Conservation (phyloP, 1,284 basidiomycete species). For the Schizophyllum commune region DNA sequence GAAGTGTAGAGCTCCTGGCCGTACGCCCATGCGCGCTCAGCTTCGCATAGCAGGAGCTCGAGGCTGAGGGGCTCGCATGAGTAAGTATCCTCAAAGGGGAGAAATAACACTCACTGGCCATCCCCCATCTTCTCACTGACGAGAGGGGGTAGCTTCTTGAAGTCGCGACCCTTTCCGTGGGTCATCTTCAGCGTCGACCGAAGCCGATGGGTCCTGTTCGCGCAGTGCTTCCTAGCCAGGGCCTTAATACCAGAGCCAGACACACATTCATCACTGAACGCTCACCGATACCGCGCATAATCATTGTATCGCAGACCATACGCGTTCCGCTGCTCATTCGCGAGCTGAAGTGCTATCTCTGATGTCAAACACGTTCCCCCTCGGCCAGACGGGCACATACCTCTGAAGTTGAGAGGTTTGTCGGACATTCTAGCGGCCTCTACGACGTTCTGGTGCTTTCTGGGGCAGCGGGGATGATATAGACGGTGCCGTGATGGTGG, state of each 20-base stretch:
- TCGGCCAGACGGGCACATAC: slow-evolving; percentile 15
- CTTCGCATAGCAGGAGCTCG: slow-evolving; percentile 79
- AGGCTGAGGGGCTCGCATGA: slow-evolving; percentile 40
- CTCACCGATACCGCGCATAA: slow-evolving; percentile 73
- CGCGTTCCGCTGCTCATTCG: slow-evolving; percentile 84
- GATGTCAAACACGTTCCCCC: slow-evolving; percentile 1
- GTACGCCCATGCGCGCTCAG: slow-evolving; percentile 89
- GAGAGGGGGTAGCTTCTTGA: slow-evolving; percentile 72
- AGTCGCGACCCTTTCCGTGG: slow-evolving; percentile 84
- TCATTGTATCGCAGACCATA: slow-evolving; percentile 91
- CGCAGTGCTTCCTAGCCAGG: slow-evolving; percentile 72
- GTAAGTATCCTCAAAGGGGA: neutral
- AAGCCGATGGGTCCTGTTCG: slow-evolving; percentile 83
- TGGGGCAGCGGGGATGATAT: neutral
- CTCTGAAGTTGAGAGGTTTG: slow-evolving; percentile 26
- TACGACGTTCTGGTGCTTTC: slow-evolving; percentile 10
- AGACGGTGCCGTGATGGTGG: neutral
- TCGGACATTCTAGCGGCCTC: slow-evolving; percentile 23
- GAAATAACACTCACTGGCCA: slow-evolving; percentile 58
- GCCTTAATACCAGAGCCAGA: neutral
- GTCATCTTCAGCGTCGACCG: slow-evolving; percentile 79
- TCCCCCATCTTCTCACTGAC: slow-evolving; percentile 62
- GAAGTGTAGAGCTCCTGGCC: slow-evolving; percentile 71
- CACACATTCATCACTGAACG: neutral
- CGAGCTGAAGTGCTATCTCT: slow-evolving; percentile 63